These are phyloP conservation scores for Psidium guajava DNA, from an alignment of 345 rosid genomes.

Conservation along the genomic window DNA sequence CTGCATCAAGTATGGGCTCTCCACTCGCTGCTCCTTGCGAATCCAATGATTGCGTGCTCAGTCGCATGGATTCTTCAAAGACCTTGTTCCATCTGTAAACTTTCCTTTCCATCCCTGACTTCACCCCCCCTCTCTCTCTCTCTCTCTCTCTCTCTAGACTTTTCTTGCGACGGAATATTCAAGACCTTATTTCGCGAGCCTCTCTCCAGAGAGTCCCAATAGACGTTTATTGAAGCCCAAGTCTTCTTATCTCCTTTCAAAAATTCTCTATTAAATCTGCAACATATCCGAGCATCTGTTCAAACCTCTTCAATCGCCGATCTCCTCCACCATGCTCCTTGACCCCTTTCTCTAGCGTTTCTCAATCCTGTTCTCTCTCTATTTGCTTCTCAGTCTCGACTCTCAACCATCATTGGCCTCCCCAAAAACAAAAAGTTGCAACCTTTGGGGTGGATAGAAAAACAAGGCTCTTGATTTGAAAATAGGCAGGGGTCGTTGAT, in stretches of 20 bases:
- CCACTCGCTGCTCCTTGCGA: background rate
- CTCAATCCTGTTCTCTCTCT: background rate
- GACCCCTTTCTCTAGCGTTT: background rate
- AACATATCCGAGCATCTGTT: background rate
- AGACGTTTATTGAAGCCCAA: background rate
- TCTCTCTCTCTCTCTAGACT: background rate
- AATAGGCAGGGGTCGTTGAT: background rate
- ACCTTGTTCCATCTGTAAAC: background rate
- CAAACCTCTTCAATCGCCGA: background rate
- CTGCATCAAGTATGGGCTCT: too few species aligned
- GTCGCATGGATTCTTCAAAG: background rate
- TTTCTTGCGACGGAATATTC: background rate
- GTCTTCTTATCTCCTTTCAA: background rate
- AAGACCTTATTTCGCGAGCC: background rate
- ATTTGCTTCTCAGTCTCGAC: background rate
- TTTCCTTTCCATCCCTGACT: background rate
- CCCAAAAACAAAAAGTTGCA: background rate
- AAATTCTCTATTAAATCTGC: background rate
- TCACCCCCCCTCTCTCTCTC: background rate
- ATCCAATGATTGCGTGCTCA: background rate
- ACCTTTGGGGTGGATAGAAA: background rate
- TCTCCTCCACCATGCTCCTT: background rate
- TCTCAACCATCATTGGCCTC: background rate
- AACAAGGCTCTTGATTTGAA: background rate
- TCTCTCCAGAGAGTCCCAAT: background rate